Base-by-base conservation (phyloP, 345 rosid species). In the Isatis tinctoria region DNA sequence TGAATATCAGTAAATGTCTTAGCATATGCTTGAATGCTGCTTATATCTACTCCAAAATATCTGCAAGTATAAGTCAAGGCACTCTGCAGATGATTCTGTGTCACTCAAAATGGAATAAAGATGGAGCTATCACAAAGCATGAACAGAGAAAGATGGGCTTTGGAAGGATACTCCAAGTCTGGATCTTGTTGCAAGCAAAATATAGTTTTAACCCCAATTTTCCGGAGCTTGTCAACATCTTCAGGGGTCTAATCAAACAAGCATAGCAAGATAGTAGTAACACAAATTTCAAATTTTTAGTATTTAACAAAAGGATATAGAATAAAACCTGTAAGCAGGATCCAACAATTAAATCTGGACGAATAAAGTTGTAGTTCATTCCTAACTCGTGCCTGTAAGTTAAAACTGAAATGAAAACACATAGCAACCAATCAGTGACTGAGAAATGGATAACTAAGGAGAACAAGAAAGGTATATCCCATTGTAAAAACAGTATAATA, bases 171-270 rank as follows among this genome's bases (percentile, higher is more conserved):
- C 98, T 91, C 96, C 86, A 94, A 80, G 86, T 94, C 97, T 22
- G 97, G 77, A 82, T 94, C 84, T 79, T 91, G 95, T 74, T 94
- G 98, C 84, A 94, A 79, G 83, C 98, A 94, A 73, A 90, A 94
- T 73, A 94, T 83, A 54, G 97, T 94, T 84, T 88, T 91, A 66
- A 94, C 96, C 40, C 98, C 98, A 58, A 94, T 71, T 67, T 79
- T 41, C 43, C 83, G 95, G 62, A 94, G 95, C 85, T 85, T 90
- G 81, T 90, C 96, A 72, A 94, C 92, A 67, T 94, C 97, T 68
- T 82, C 78, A 47, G 96, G 92, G 61, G 91, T 83, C 98, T 94
- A 75, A 52, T 72, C 70, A 74, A 77, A 57, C 12, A 43, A 56
- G 41, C 26, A 67, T n/a, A 48, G 32, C 27, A 79, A 56, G 52